Base-by-base conservation (phyloP, 768 basidiomycete species). In the Tylopilus intermedius region DNA sequence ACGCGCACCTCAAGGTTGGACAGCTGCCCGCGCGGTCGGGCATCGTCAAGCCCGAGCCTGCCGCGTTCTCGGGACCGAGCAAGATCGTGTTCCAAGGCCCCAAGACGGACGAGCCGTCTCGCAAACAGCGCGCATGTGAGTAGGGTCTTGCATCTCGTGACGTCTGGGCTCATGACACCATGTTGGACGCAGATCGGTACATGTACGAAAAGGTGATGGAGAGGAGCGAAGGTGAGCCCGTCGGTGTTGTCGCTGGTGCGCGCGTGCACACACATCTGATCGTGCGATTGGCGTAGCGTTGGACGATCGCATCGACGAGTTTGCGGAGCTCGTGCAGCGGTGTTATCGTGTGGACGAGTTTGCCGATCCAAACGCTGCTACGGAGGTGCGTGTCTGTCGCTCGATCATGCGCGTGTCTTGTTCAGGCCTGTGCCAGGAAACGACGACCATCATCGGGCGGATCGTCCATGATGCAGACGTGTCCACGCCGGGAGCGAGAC, bases 141-240 rank as follows among this genome's bases (percentile, higher is more conserved):
- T 8, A n/a, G 53, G 5, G 13, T 18, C 46, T 9, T 33, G 49
- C 21, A n/a, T 24, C 2, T 15, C 24, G 38, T 15, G 10, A 22
- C 26, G 27, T 29, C 18, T 46, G 15, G 9, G 11, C 35, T n/a
- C 15, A 6, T 4, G 24, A 30, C 29, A 30, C n/a, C n/a, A 24
- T 4, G 24, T 24, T 30, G 9, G 29, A 30, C 9, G 3, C 58
- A 90, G 88, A 86, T 77, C 81, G 89, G 27, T 98, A 97, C 67
- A 94, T 95, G 94, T 93, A 89, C 63, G 94, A 97, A 68, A 93
- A 90, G 71, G 76, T 88, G 24, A 81, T 82, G 2, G 89, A 90
- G 63, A 76, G 94, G 43, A 86, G 90, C 56, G 87, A 87, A 77
- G 84, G 93, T 91, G 30, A 15, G 30, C n/a, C 13, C 59, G 45